A percentile compares a stretch with the other conserved stretches of the same genome.
These are phyloP conservation scores for Dictyostelium discoideum DNA, from an alignment of 78 protist genomes.

Conservation along the genomic window dicty_2.7 NC_007088.5:456501-457000, in stretches of 20 bases:
- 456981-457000: conserved; percentile 38
- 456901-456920: conserved; percentile 1
- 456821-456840: conserved; percentile 10
- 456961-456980: conserved; percentile 12
- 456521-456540: conserved; percentile 68
- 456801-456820: conserved; percentile 46
- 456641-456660: conserved; percentile 77
- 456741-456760: conserved; percentile 43
- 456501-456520: conserved; percentile 39
- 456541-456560: conserved; percentile 58
- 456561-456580: conserved; percentile 14
- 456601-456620: conserved; percentile 17
- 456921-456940: conserved; percentile 35
- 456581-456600: conserved; percentile 51
- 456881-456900: conserved; percentile 7
- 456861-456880: background rate
- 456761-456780: conserved; percentile 25
- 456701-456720: background rate
- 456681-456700: background rate
- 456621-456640: conserved; percentile 47
- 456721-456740: background rate
- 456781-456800: conserved; percentile 52
- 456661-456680: conserved; percentile 8
- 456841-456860: background rate
- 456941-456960: conserved; percentile 40